Percentiles rank a stretch among this genome's conserved stretches.
phyloP scores from a whole-genome alignment of 2,329 filamentous ascomycete species.

The Intubia oerlemansii region DNA sequence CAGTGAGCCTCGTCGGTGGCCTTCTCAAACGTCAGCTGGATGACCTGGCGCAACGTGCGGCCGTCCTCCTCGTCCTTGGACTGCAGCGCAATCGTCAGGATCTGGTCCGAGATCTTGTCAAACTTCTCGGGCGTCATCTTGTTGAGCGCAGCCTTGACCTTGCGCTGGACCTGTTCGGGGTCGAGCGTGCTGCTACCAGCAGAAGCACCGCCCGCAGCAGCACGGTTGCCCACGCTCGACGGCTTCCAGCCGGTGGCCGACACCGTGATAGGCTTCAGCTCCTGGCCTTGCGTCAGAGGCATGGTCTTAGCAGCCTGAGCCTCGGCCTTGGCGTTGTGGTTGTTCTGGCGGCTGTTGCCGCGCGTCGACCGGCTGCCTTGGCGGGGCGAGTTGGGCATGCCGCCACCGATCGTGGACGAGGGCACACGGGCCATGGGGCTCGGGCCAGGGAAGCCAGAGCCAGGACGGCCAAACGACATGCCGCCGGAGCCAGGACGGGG shows the following conservation, averaged over 20 bases:
- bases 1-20: slow-evolving; percentile 96
- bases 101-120: slow-evolving; percentile 83
- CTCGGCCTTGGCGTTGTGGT: slow-evolving; percentile 33
- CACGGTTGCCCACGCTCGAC: slow-evolving; percentile 35
- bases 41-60: slow-evolving; percentile 87
- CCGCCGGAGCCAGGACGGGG: slow-evolving; percentile 16
- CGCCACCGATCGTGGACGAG: slow-evolving; percentile 29
- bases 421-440: slow-evolving; percentile 40
- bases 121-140: slow-evolving; percentile 99
- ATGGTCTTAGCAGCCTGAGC: slow-evolving; percentile 63
- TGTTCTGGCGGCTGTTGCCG: slow-evolving; percentile 39
- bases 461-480: slow-evolving; percentile 29
- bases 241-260: slow-evolving; percentile 80
- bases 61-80: slow-evolving; percentile 90
- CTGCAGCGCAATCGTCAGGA: slow-evolving; percentile 77
- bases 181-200: slow-evolving; percentile 41
- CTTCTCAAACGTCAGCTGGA: slow-evolving; percentile 98
- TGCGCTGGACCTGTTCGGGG: slow-evolving; percentile 86
- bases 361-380: slow-evolving; percentile 39
- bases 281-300: slow-evolving; percentile 69
- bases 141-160: slow-evolving; percentile 96
- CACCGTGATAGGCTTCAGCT: slow-evolving; percentile 58
- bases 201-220: slow-evolving; percentile 15
- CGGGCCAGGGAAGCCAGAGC: slow-evolving; percentile 36
- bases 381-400: slow-evolving; percentile 50